Evolutionary conservation across 768 basidiomycete species (phyloP), one percentile per base, ranked within the genome.

Genomic region (Kwoniella sp.): DNA sequence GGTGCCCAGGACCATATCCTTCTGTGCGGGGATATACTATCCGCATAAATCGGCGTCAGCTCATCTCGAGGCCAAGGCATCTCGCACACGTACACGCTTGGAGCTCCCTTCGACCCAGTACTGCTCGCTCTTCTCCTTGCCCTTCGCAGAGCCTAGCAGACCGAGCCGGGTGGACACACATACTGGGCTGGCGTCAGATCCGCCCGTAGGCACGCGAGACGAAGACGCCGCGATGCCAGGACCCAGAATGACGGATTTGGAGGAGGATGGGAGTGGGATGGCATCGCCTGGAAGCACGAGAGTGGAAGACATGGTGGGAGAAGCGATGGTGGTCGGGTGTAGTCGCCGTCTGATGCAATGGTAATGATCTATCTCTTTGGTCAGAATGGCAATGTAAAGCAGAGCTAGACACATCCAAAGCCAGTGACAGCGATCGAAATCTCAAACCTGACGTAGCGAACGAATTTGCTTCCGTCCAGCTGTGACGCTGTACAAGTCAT

Each of bases 61-160:
- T 56, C 55, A n/a, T 49, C 20, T 12, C 38, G 23, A 22, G 7
- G 5, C 7, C 33, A n/a, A n/a, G n/a, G n/a, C n/a, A n/a, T n/a
- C n/a, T n/a, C n/a, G n/a, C n/a, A n/a, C n/a, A 81, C 88, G 69
- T 63, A 93, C 92, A 65, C 92, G 83, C 67, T 84, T 80, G 33
- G 87, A 83, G 67, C 87, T 88, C 51, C 81, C 80, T 62, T 98
- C 92, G 8, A 96, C 79, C 89, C 89, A 96, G 81, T 86, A 87
- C 71, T 82, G 84, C 62, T 82, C 84, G 46, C 81, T 78, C 69
- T 84, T 65, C 25, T 65, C 63, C 40, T 84, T 62, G 15, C 62
- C 57, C 45, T 68, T 67, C 5, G 50, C 33, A 28, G 54, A 61
- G 9, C 53, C 34, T 22, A 71, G 39, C 38, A 65, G 15, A 0